phyloP scores from a whole-genome alignment of 345 rosid species.

The Euphorbia tirucalli region DNA sequence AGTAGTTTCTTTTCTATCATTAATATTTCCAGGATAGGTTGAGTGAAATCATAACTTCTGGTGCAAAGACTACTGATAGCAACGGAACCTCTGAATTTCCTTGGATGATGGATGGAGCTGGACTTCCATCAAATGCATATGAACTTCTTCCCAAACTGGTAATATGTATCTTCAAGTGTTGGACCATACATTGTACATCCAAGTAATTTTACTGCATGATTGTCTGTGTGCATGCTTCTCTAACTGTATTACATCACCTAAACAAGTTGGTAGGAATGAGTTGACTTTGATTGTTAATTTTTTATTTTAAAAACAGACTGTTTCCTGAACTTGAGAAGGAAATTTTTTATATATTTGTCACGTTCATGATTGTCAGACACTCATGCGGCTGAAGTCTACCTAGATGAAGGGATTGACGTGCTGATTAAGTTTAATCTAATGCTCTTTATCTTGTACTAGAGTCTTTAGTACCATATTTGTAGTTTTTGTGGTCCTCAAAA shows the following conservation, averaged over 20 bases:
- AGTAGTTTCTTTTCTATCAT: constrained; percentile 1
- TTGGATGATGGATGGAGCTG: constrained; percentile 99
- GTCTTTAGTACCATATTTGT: not conserved
- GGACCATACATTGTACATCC: not conserved
- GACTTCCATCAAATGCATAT: constrained; percentile 76
- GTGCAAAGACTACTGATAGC: constrained; percentile 45
- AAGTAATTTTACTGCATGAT: not conserved
- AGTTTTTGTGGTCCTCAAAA: too few species aligned
- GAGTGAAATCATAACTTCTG: constrained; percentile 74
- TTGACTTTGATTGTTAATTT: not conserved
- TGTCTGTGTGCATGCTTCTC: not conserved
- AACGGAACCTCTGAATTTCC: constrained; percentile 62
- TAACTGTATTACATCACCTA: not conserved
- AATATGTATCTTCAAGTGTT: constrained; percentile 8
- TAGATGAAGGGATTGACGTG: not conserved
- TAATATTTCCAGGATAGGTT: constrained; percentile 65
- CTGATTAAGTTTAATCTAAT: not conserved
- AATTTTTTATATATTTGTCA: not conserved
- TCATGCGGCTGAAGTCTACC: not conserved
- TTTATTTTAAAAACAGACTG: not conserved
- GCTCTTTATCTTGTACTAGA: not conserved
- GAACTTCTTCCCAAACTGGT: constrained; percentile 81
- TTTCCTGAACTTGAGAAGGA: not conserved
- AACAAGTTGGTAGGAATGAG: not conserved
- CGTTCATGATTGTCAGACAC: not conserved